Evolutionary conservation across 2,329 filamentous ascomycete species (phyloP), one percentile per base, ranked within the genome.

Genomic region (Didymella segeticola): DNA sequence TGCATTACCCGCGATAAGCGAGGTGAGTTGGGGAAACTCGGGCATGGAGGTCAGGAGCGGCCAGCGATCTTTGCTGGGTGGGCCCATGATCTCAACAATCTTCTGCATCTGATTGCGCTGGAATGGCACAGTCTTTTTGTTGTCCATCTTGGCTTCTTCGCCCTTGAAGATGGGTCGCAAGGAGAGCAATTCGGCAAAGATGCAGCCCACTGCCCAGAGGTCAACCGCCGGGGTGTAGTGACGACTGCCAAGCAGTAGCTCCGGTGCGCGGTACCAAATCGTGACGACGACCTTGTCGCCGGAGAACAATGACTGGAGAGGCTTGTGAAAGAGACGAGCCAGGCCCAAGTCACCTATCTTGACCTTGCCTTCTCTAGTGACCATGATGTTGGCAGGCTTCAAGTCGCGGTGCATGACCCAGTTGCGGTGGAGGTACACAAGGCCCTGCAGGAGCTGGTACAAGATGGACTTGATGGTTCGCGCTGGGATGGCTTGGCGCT

Each of bases 51-150:
- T 80, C 2, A 99, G 79, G 23, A 93, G 82, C 0, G 93, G 91
- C 95, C 95, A 99, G 22, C 87, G 85, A 43, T 96, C 90, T 67
- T 93, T 93, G 6, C 85, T 91, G 0, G 95, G 95, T 61, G 96
- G 79, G 25, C 95, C 95, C 80, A 99, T 88, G 58, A 99, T 92
- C 70, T 99, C 95, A 30, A 96, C 91, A 65, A 99, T 99, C 77
- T 96, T 97, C 70, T 95, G 91, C 93, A 99, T 98, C 78, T 99
- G 95, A 68, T 97, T 97, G 12, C 93, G 86, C 75, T 99, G 95
- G 66, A 99, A 99, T 0, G 95, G 95, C 0, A 98, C 93, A 0
- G 90, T 95, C 78, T 98, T 98, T 77, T 99, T 99, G 66, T 86
- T 90, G 75, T 99, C 95, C 89, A 98, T 97, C 78, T 99, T 99